Conservation (phyloP, 345 rosid species). For the Cardamine chenopodiifolia region DNA sequence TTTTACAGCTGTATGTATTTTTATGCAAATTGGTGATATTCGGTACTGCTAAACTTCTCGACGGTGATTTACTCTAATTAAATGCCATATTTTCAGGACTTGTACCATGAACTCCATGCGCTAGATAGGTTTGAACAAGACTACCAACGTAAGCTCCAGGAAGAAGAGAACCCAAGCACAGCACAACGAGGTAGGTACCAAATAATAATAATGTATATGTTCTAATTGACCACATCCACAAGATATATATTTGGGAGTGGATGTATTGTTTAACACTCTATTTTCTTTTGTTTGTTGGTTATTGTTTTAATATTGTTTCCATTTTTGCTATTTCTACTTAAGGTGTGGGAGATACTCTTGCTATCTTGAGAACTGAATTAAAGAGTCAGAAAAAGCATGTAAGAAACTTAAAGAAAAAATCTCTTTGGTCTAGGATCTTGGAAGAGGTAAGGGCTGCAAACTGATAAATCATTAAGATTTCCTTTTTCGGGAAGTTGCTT, state of each 20-base stretch:
- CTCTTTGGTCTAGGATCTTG: conserved; percentile 94
- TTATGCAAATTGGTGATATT: conserved; percentile 19
- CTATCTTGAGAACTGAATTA: conserved; percentile 84
- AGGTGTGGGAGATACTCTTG: conserved; percentile 76
- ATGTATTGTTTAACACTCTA: neutral
- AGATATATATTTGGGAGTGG: neutral
- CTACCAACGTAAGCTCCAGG: conserved; percentile 89
- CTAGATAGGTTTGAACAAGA: conserved; percentile 99
- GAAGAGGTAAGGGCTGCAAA: conserved; percentile 70
- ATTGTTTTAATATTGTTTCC: neutral
- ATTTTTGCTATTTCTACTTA: conserved; percentile 18
- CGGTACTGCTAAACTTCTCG: neutral
- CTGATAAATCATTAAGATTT: neutral
- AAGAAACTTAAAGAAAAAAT: conserved; percentile 83
- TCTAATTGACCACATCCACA: neutral
- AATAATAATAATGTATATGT: neutral
- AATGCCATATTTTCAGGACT: conserved; percentile 59
- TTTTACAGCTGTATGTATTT: conserved; percentile 80
- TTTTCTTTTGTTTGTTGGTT: conserved; percentile 17
- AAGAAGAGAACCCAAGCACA: conserved; percentile 76
- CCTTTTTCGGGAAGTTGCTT: conserved; percentile 1
- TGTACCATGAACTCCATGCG: conserved; percentile 95
- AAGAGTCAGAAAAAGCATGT: conserved; percentile 94
- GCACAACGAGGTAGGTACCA: conserved; percentile 65
- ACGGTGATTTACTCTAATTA: conserved; percentile 11